phyloP scores from a whole-genome alignment of 768 basidiomycete species.

The Boletus sensibilis region DNA sequence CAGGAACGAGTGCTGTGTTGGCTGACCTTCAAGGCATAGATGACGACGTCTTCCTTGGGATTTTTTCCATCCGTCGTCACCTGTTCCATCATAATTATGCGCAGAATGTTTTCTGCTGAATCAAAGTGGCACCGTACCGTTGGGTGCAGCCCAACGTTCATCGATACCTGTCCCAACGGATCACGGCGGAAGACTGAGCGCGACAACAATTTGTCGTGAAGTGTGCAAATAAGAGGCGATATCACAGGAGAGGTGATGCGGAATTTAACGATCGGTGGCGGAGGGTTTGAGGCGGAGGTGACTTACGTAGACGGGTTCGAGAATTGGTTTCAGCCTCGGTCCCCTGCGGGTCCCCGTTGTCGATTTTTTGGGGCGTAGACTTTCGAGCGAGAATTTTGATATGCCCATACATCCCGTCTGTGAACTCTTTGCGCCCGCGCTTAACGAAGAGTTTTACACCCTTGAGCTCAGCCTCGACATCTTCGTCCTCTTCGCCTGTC shows the following conservation, averaged over 20 bases:
- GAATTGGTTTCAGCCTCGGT: conserved; percentile 9
- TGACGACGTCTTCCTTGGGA: conserved; percentile 43
- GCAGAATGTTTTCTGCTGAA: conserved; percentile 51
- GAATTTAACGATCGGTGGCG: conserved; percentile 20
- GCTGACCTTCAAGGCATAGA: conserved; percentile 65
- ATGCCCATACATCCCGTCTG: conserved; percentile 59
- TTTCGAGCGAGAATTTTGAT: conserved; percentile 53
- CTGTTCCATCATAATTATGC: conserved; percentile 54
- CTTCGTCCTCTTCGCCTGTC: conserved; percentile 69
- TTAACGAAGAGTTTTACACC: conserved; percentile 54
- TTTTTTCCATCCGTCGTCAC: conserved; percentile 26
- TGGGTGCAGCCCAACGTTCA: conserved; percentile 59
- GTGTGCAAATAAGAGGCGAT: neutral
- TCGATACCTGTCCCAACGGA: conserved; percentile 65
- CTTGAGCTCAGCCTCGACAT: conserved; percentile 53
- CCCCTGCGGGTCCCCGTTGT: neutral
- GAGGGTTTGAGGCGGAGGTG: conserved; percentile 19
- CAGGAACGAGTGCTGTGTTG: neutral
- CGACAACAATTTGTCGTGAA: neutral
- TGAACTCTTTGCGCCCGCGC: conserved; percentile 46
- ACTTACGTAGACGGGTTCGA: conserved; percentile 35
- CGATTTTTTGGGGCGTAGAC: neutral
- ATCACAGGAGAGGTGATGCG: neutral
- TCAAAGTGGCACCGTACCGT: conserved; percentile 60
- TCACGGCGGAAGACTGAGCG: conserved; percentile 65